These are phyloP conservation scores for Brassica cretica DNA, from an alignment of 345 rosid genomes.

Conservation along the genomic window DNA sequence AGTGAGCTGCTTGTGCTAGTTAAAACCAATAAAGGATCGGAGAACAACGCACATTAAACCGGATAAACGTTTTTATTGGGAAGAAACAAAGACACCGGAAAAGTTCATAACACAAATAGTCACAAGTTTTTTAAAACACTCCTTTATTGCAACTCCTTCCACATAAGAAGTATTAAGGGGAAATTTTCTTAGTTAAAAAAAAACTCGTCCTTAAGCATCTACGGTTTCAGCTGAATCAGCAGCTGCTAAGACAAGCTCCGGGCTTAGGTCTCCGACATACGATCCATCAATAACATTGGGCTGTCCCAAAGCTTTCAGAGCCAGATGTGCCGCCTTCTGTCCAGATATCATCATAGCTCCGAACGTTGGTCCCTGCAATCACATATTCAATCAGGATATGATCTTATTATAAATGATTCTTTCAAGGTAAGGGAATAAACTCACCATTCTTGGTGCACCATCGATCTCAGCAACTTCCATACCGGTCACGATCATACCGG, in stretches of 20 bases:
- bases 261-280: constrained; percentile 43
- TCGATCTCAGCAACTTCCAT: constrained; percentile 99
- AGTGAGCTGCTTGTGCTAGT: too few species aligned
- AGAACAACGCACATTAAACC: constrained; percentile 19
- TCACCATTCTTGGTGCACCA: constrained; percentile 89
- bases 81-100: background rate
- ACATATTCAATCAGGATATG: background rate
- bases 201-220: constrained; percentile 48
- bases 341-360: constrained; percentile 99
- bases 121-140: constrained; percentile 16
- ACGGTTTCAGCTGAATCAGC: constrained; percentile 60
- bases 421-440: background rate
- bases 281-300: constrained; percentile 75
- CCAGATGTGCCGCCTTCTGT: constrained; percentile 92
- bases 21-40: too few species aligned
- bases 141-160: constrained; percentile 36
- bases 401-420: background rate
- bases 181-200: constrained; percentile 7
- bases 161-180: constrained; percentile 20
- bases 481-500: constrained; percentile 91
- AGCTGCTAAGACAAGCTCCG: constrained; percentile 72
- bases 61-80: constrained; percentile 28
- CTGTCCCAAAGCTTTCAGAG: constrained; percentile 64
- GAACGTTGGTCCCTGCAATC: constrained; percentile 81
- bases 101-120: constrained; percentile 18